Percentiles rank a stretch among this genome's conserved stretches.
Conservation (phyloP, 2,329 filamentous ascomycete genomes). For the Aspergillus vadensis region DNA sequence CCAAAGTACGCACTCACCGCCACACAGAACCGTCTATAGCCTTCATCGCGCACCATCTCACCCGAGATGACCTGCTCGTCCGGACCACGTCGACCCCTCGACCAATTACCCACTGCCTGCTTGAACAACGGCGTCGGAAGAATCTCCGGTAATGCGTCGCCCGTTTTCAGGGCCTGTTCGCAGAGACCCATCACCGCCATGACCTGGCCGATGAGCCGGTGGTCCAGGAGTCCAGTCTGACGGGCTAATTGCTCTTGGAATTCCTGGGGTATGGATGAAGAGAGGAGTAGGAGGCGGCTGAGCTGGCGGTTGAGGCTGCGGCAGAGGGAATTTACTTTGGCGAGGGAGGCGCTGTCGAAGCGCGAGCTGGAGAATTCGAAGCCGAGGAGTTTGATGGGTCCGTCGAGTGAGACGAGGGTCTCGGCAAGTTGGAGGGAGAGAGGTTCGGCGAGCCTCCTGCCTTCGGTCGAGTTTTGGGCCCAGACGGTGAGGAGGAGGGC, state of each 20-base stretch:
- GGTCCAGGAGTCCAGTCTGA: slow-evolving; percentile 46
- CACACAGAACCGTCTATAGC: slow-evolving; percentile 52
- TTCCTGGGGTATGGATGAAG: slow-evolving; percentile 37
- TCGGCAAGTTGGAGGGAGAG: slow-evolving; percentile 38
- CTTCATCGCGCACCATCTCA: slow-evolving; percentile 43
- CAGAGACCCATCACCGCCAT: slow-evolving; percentile 54
- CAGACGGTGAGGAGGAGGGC: slow-evolving; percentile 52
- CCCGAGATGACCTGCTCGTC: slow-evolving; percentile 30
- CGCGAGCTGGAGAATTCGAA: slow-evolving; percentile 45
- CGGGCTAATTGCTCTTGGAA: slow-evolving; percentile 45
- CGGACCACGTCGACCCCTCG: slow-evolving; percentile 11
- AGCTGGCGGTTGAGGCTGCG: slow-evolving; percentile 38
- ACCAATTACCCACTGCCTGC: slow-evolving; percentile 34
- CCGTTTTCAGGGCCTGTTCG: slow-evolving; percentile 52
- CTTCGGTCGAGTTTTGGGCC: slow-evolving; percentile 31
- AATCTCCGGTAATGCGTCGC: slow-evolving; percentile 51
- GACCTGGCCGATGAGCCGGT: slow-evolving; percentile 50
- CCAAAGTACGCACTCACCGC: slow-evolving; percentile 50
- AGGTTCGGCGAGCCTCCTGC: slow-evolving; percentile 31
- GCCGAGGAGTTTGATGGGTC: slow-evolving; percentile 37
- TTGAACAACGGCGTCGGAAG: slow-evolving; percentile 52
- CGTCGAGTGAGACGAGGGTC: slow-evolving; percentile 34
- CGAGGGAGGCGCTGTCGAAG: slow-evolving; percentile 39
- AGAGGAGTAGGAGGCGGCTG: slow-evolving; percentile 39
- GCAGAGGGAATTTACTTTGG: slow-evolving; percentile 35